Evolutionary conservation across 2,329 filamentous ascomycete genomes (phyloP).

Genomic region (Fusarium sp.): DNA sequence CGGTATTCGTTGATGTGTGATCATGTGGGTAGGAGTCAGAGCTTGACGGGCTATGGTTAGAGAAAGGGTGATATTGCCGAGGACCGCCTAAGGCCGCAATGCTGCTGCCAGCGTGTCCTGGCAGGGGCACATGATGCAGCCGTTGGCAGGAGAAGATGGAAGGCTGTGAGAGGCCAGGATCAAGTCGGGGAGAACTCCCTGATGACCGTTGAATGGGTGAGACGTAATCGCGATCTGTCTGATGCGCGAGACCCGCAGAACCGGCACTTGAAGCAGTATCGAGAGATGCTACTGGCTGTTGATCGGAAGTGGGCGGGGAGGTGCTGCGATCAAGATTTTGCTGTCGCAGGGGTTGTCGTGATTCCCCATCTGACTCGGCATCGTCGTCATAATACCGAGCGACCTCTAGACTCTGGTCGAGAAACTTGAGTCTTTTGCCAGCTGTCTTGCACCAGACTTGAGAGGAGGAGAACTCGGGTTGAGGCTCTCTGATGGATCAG

Average conservation of each 20-base stretch:
- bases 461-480: slow-evolving; percentile 25
- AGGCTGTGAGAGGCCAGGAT: background rate
- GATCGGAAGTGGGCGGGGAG: background rate
- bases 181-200: slow-evolving; percentile 9
- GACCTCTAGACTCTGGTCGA: slow-evolving; percentile 14
- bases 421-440: slow-evolving; percentile 34
- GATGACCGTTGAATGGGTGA: background rate
- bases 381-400: slow-evolving; percentile 12
- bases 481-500: slow-evolving; percentile 15
- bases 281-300: background rate
- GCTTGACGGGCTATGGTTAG: slow-evolving; percentile 14
- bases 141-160: background rate
- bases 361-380: slow-evolving; percentile 10
- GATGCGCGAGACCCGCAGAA: slow-evolving; percentile 2
- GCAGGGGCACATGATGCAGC: background rate
- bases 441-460: slow-evolving; percentile 33
- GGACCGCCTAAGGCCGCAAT: background rate
- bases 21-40: slow-evolving; percentile 2
- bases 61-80: background rate
- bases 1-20: background rate
- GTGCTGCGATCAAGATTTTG: background rate
- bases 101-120: background rate
- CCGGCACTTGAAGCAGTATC: background rate
- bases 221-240: background rate
- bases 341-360: background rate